phyloP scores from a whole-genome alignment of 2,329 filamentous ascomycete species.

The Cyanodermella asteris region DNA sequence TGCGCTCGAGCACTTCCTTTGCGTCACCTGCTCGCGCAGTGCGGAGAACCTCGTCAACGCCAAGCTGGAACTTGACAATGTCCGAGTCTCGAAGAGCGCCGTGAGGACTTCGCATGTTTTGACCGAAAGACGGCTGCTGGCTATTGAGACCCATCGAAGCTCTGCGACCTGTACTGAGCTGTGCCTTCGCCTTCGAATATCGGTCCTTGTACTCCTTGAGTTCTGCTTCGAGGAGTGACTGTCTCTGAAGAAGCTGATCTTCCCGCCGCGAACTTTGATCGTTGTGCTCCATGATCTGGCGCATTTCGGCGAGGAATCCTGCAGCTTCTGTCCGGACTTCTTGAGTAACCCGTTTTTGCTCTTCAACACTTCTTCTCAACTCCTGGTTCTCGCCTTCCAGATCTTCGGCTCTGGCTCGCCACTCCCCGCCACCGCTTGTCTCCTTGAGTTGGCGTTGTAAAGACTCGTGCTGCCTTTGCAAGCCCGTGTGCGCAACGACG shows the following conservation, averaged over 20 bases:
- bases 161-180: conserved; percentile 58
- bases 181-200: conserved; percentile 72
- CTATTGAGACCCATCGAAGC: conserved; percentile 52
- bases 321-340: conserved; percentile 71
- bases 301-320: conserved; percentile 75
- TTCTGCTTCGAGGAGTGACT: conserved; percentile 59
- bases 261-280: conserved; percentile 62
- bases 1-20: conserved; percentile 54
- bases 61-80: conserved; percentile 84
- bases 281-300: conserved; percentile 59
- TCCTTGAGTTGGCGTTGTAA: no score
- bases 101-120: conserved; percentile 44
- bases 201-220: conserved; percentile 77
- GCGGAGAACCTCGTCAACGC: conserved; percentile 74
- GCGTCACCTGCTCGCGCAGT: conserved; percentile 53
- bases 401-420: conserved; percentile 35
- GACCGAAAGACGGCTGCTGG: conserved; percentile 17
- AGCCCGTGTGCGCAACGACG: conserved; percentile 1
- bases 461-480: conserved; percentile 7
- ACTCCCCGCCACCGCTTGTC: conserved; percentile 26
- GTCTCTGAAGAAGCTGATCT: conserved; percentile 50
- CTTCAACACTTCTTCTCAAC: conserved; percentile 38
- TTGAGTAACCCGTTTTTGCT: conserved; percentile 66
- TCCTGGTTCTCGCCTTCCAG: conserved; percentile 43
- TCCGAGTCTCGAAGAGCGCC: conserved; percentile 79